Base-by-base conservation (phyloP, 306 rosid genomes). In the Cucurbita maxima region DNA sequence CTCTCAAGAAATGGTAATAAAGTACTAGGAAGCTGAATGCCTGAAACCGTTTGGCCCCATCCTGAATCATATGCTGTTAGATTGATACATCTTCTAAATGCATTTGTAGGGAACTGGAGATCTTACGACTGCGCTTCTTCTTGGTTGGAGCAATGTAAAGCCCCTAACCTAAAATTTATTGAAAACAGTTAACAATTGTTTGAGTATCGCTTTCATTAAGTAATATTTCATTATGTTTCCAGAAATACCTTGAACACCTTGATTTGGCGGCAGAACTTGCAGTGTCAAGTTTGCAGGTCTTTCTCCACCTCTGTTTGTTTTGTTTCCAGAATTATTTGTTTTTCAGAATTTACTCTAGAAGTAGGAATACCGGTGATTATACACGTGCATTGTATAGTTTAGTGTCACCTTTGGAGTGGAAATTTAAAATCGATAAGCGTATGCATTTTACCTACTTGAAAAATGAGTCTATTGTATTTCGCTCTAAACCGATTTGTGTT, bases 71-170 rank as follows among this genome's bases (percentile, higher is more conserved):
- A 10, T n/a, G 10, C 18, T 36, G 12, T 73, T 50, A 15, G 38
- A 41, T 54, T 58, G 14, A 54, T 41, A 34, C 82, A 18, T 67
- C 56, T 44, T 45, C 51, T 59, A 61, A 58, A 66, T 79, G 70
- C 76, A 68, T 72, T 75, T 81, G 76, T 76, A 92, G 97, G 96
- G 97, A 78, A 92, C 97, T 1, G 97, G 97, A 76, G 97, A 92
- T 82, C 96, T 92, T 75, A 83, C 61, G 80, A 89, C 97, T 74
- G 93, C 97, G 12, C 96, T 92, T 77, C 86, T 92, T 54, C 96
- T 92, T 81, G 97, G 96, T 79, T 89, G 93, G 96, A 92, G 93
- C 84, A 92, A 92, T 86, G 97, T 92, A 92, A 79, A 71, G 37
- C 77, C 72, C 78, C 58, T 79, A 76, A 80, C 44, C 41, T 47